Evolutionary conservation across 108 stramenopile species (phyloP).

Genomic region (Nitzschia palea): DNA sequence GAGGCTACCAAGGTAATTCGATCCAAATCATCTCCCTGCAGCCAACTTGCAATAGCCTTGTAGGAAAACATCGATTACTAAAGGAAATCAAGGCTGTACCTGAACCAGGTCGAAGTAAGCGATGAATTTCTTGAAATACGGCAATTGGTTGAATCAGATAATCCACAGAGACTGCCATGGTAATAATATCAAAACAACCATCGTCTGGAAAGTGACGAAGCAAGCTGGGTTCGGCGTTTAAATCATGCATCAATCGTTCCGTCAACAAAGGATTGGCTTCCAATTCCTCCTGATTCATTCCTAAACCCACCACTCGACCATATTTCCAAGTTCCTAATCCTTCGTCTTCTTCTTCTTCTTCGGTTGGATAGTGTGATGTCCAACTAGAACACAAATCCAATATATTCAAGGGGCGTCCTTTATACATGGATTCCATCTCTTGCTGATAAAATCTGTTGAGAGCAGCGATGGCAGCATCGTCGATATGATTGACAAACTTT

Average conservation of each 20-base stretch:
- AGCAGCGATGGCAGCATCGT: slow-evolving; percentile 60
- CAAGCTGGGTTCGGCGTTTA: slow-evolving; percentile 55
- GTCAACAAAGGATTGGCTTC: slow-evolving; percentile 60
- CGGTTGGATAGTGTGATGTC: slow-evolving; percentile 64
- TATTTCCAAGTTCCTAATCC: slow-evolving; percentile 11
- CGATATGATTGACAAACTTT: slow-evolving; percentile 78
- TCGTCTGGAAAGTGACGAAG: slow-evolving; percentile 52
- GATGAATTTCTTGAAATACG: slow-evolving; percentile 71
- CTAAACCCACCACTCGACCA: slow-evolving; percentile 61
- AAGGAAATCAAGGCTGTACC: slow-evolving; percentile 66
- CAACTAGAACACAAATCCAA: slow-evolving; percentile 79
- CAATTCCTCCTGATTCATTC: slow-evolving; percentile 78
- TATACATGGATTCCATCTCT: slow-evolving; percentile 34
- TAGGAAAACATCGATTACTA: slow-evolving; percentile 75
- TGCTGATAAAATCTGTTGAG: slow-evolving; percentile 58
- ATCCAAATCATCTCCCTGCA: slow-evolving; percentile 75
- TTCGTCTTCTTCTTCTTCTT: neutral
- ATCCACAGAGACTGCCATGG: slow-evolving; percentile 74
- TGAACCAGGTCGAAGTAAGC: slow-evolving; percentile 60
- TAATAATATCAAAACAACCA: slow-evolving; percentile 61
- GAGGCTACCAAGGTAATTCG: slow-evolving; percentile 67
- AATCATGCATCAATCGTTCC: slow-evolving; percentile 55
- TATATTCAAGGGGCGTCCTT: slow-evolving; percentile 43
- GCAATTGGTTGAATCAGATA: slow-evolving; percentile 69
- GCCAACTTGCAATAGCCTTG: slow-evolving; percentile 84